A percentile compares a stretch with the other conserved stretches of the same genome.
phyloP scores from a whole-genome alignment of 495 filamentous ascomycete genomes.

The Clavariopsis aquatica region DNA sequence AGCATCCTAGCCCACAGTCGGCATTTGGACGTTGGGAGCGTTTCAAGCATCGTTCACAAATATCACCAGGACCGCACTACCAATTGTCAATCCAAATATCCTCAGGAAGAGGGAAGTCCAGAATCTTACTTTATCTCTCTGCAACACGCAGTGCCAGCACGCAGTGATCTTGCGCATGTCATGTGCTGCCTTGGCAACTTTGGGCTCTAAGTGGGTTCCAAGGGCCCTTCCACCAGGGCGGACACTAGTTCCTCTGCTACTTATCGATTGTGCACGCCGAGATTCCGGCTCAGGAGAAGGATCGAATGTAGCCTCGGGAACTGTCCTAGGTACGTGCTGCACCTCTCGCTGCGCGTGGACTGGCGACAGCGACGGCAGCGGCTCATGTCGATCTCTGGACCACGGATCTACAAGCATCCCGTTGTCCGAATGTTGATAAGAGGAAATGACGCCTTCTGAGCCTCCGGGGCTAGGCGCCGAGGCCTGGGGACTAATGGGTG shows the following conservation, averaged over 20 bases:
- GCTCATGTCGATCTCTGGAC: constrained; percentile 8
- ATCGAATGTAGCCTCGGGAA: constrained; percentile 13
- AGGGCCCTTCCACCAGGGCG: constrained; percentile 36
- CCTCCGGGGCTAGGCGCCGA: constrained; percentile 15
- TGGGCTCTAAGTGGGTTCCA: constrained; percentile 36
- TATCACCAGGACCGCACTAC: constrained; percentile 42
- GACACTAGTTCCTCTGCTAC: not conserved
- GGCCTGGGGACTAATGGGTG: constrained; percentile 15
- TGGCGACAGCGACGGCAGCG: constrained; percentile 11
- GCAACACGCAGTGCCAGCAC: constrained; percentile 45
- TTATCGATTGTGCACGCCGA: not conserved
- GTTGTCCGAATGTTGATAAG: constrained; percentile 18
- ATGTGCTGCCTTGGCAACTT: constrained; percentile 36
- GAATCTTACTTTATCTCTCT: constrained; percentile 42
- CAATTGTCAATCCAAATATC: constrained; percentile 18
- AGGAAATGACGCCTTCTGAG: constrained; percentile 27
- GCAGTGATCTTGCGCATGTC: constrained; percentile 43
- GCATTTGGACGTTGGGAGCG: constrained; percentile 34
- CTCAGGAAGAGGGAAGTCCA: not conserved
- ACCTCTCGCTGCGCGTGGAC: constrained; percentile 2
- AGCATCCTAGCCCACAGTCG: constrained; percentile 40
- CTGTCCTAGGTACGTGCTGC: constrained; percentile 1
- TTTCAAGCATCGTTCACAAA: constrained; percentile 42
- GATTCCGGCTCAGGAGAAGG: constrained; percentile 11
- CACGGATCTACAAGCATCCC: constrained; percentile 6